Conservation (phyloP, 192 early-diverging fungal species). For the Ambispora gerdemannii region DNA sequence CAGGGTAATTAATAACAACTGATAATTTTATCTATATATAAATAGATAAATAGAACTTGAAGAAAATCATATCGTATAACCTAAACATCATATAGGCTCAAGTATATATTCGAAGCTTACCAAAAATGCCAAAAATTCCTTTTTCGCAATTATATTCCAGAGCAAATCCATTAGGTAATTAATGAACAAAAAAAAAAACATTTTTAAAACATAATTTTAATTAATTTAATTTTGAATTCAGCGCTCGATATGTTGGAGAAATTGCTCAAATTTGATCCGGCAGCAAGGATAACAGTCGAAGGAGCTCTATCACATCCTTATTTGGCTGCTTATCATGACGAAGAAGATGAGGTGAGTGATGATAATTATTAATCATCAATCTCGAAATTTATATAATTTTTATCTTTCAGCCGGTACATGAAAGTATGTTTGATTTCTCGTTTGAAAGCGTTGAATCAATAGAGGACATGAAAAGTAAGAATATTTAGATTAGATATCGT, state of each 20-base stretch:
- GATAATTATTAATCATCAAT: background rate
- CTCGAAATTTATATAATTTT: slow-evolving; percentile 11
- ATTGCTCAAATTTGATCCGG: slow-evolving; percentile 90
- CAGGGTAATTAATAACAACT: slow-evolving; percentile 57
- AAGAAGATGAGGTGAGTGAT: slow-evolving; percentile 66
- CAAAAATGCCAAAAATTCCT: slow-evolving; percentile 83
- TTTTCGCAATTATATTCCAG: slow-evolving; percentile 84
- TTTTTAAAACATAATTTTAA: background rate
- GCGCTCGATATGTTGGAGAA: slow-evolving; percentile 88
- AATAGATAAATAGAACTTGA: too few relatives aligned
- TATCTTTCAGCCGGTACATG: slow-evolving; percentile 55
- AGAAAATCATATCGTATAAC: too few relatives aligned
- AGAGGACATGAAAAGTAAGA: slow-evolving; percentile 75
- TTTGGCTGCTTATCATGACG: slow-evolving; percentile 88
- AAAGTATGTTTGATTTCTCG: slow-evolving; percentile 72
- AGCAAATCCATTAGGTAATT: slow-evolving; percentile 60
- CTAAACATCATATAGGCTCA: slow-evolving; percentile 72
- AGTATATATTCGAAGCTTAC: slow-evolving; percentile 90
- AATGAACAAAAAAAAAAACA: background rate
- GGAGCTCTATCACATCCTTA: slow-evolving; percentile 92
- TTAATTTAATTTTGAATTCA: slow-evolving; percentile 31
- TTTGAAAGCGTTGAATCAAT: slow-evolving; percentile 76
- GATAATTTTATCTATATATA: too few relatives aligned
- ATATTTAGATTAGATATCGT: too few relatives aligned
- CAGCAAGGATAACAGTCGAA: slow-evolving; percentile 87